phyloP scores from a whole-genome alignment of 2,329 filamentous ascomycete species.

The Xylaria polymorpha region DNA sequence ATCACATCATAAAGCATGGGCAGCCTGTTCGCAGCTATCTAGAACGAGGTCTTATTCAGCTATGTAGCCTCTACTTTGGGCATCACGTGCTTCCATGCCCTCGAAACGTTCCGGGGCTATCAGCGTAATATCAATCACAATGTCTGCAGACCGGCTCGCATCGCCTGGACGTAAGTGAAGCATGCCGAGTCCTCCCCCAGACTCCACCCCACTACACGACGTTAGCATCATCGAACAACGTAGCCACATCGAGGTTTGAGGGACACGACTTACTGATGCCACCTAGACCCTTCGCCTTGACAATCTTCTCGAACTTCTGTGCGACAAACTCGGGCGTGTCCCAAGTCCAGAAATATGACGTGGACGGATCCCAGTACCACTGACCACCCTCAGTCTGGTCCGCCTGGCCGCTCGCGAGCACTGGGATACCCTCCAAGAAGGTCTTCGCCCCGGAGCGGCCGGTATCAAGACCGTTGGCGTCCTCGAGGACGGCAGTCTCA shows the following conservation, averaged over 20 bases:
- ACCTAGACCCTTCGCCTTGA: conserved; percentile 67
- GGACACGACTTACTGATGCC: conserved; percentile 64
- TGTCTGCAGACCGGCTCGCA: conserved; percentile 31
- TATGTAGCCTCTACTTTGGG: conserved; percentile 6
- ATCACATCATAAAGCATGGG: conserved; percentile 20
- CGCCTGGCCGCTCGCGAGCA: conserved; percentile 59
- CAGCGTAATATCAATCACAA: conserved; percentile 6
- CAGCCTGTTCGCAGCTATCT: neutral
- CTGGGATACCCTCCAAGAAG: conserved; percentile 55
- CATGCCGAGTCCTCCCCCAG: conserved; percentile 34
- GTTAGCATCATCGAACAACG: conserved; percentile 24
- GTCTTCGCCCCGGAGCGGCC: conserved; percentile 61
- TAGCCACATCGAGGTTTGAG: neutral
- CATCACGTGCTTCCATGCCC: neutral
- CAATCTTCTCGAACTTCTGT: conserved; percentile 70
- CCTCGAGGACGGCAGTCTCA: conserved; percentile 66
- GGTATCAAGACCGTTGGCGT: conserved; percentile 67
- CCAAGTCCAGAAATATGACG: conserved; percentile 77
- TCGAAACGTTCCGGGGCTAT: neutral
- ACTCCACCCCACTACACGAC: conserved; percentile 33
- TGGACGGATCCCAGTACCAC: conserved; percentile 74
- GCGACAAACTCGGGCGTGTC: conserved; percentile 71
- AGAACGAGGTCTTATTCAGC: conserved; percentile 1
- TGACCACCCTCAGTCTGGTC: conserved; percentile 71
- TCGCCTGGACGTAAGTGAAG: conserved; percentile 35